A percentile compares a stretch with the other conserved stretches of the same genome.
These are phyloP conservation scores for Coemansia sp. DNA, from an alignment of 192 early-diverging fungal genomes.

Conservation along the genomic window DNA sequence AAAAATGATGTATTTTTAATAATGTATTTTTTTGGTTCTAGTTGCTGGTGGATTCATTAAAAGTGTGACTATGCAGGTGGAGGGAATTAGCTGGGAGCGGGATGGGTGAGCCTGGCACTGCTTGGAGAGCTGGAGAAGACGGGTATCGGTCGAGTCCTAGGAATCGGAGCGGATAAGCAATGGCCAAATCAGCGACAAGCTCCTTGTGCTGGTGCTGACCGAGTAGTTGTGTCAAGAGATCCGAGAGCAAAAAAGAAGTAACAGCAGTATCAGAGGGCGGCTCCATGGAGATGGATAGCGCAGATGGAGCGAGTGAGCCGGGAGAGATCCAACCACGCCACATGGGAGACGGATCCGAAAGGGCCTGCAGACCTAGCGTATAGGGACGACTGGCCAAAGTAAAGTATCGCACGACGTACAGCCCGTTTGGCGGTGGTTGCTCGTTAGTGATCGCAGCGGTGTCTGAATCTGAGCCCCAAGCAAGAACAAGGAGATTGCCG, in stretches of 20 bases:
- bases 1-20: neutral
- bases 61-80: neutral
- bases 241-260: neutral
- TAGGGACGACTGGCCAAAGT: neutral
- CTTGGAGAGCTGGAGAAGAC: neutral
- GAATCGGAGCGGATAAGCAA: neutral
- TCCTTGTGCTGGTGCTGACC: neutral
- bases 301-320: neutral
- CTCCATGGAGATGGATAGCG: neutral
- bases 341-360: neutral
- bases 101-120: neutral
- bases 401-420: slow-evolving; percentile 21
- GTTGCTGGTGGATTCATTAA: neutral
- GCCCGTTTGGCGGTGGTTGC: neutral
- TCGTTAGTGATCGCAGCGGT: neutral
- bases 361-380: neutral
- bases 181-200: neutral
- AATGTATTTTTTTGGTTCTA: neutral
- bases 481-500: slow-evolving; percentile 20
- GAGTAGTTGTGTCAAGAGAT: neutral
- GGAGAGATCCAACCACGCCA: slow-evolving; percentile 20
- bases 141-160: neutral
- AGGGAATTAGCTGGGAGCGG: neutral
- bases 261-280: neutral
- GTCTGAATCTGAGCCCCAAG: slow-evolving; percentile 1